Conservation (phyloP, 805 yeast genomes). For the Saccharomycopsis sp. region DNA sequence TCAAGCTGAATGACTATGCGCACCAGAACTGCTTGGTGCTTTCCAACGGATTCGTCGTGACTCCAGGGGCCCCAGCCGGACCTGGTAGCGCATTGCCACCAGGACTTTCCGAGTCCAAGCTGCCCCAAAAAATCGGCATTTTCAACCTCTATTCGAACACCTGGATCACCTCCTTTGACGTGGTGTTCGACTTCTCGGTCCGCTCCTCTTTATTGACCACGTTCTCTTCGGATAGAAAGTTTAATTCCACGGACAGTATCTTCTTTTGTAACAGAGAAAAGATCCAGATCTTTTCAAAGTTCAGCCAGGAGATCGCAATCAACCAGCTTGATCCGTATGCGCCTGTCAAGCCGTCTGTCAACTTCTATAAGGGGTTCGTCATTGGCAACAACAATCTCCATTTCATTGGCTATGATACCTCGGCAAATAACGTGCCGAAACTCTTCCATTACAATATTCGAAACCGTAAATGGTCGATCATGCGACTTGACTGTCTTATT, state of each 20-base stretch:
- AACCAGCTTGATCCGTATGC: not conserved
- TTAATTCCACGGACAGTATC: constrained; percentile 1
- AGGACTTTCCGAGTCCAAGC: not conserved
- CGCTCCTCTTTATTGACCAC: constrained; percentile 3
- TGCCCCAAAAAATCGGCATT: not conserved
- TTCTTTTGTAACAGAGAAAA: not conserved
- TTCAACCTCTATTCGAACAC: not conserved
- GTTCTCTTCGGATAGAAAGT: constrained; percentile 3
- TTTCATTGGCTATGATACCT: constrained; percentile 26
- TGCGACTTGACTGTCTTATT: constrained; percentile 47
- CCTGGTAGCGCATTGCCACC: not conserved
- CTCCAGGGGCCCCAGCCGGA: not conserved
- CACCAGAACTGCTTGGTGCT: constrained; percentile 9
- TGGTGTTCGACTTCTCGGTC: not conserved
- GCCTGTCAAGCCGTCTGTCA: not conserved
- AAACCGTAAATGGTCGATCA: constrained; percentile 56
- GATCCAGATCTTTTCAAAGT: not conserved
- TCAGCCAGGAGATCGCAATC: not conserved
- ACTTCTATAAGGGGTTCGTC: constrained; percentile 3
- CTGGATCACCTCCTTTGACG: not conserved
- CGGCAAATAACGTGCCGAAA: constrained; percentile 25
- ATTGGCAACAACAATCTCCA: constrained; percentile 7
- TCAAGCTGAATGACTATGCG: constrained; percentile 2
- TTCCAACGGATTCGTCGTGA: constrained; percentile 1
- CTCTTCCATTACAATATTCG: constrained; percentile 47